Base-by-base conservation (phyloP, 208 protist species). In the Trypanosoma mega region DNA sequence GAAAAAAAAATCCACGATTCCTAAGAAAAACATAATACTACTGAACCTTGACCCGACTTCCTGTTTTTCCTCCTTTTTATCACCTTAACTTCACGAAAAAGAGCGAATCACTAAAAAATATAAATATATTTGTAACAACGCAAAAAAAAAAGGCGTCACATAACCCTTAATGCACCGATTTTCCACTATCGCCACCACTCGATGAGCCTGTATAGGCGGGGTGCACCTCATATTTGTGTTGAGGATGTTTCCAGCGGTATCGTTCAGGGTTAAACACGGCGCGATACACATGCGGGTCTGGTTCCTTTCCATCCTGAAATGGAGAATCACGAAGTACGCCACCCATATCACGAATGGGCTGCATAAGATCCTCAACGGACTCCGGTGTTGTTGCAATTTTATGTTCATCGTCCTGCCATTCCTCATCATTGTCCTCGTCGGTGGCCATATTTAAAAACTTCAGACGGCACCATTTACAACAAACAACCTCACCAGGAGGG, bases 401-500 rank as follows among this genome's bases (percentile, higher is more conserved):
- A 23, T 94, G 85, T 68, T 92, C 87, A 56, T 94, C 87, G 60
- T 87, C 80, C 47, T 74, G 62, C 84, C 87, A 94, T 63, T 94
- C 87, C 29, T 94, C 84, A 66, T 94, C 87, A 50, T 92, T 89
- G 68, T 94, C 87, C 24, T 82, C 80, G 14, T 85, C 71, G 39
- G 87, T 94, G 18, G 84, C 68, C 87, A 94, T 92, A 60, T 94
- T 94, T 54, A 94, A 92, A 66, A 92, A 94, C 69, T 94, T 94
- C 16, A 91, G 71, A 34, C 82, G 79, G 63, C 87, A 94, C 87
- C 87, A 94, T 69, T 94, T 94, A 68, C 84, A 94, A 43, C 54
- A 66, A 0, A 92, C 81, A 16, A 92, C 85, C 61, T 92, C 85
- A 11, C 79, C 81, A 23, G 62, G 63, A 18, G 82, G 87, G 44